Base-by-base conservation (phyloP, 805 yeast genomes). In the Ogataea minuta region DNA sequence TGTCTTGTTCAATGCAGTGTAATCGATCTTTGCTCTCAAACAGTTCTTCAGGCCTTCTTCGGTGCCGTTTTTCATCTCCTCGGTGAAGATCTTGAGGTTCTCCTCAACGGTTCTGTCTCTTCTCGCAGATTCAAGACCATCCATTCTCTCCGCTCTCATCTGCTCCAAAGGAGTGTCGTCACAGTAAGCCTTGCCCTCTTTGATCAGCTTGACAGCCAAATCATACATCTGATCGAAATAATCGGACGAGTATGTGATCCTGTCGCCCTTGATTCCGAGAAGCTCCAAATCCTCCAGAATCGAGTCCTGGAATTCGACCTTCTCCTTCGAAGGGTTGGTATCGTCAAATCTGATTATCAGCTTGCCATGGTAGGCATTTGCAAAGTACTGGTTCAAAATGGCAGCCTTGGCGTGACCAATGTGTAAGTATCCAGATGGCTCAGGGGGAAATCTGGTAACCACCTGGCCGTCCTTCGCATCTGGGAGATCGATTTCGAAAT, bases 321-420 rank as follows among this genome's bases (percentile, higher is more conserved):
- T 91, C 74, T 93, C 99, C 71, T 93, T 93, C 40, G 93, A 78
- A 28, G 99, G 99, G 65, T 93, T 93, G 43, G 99, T 93, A 63
- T 93, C 99, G 65, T 93, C 99, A 64, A 93, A 93, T 69, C 99
- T 81, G 59, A 93, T 83, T 59, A 93, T 89, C 63, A 93, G 78
- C 68, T 93, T 93, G 63, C 99, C 99, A 59, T 93, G 84, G 75
- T 91, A 93, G 60, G 79, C 84, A 55, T 87, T 82, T 34, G 99
- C 99, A 70, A 93, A 91, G 71, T 90, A 91, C 68, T 93, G 93
- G 71, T 93, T 93, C 62, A 93, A 76, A 43, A 93, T 74, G 39
- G 99, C 99, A 46, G 99, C 99, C 68, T 93, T 93, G 45, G 96
- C 99, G 63, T 93, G 99, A 53, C 99, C 99, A 68, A 93, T 93